A percentile compares a stretch with the other conserved stretches of the same genome.
Conservation (phyloP, 192 early-diverging fungal genomes). For the Jimgerdemannia lactiflua region DNA sequence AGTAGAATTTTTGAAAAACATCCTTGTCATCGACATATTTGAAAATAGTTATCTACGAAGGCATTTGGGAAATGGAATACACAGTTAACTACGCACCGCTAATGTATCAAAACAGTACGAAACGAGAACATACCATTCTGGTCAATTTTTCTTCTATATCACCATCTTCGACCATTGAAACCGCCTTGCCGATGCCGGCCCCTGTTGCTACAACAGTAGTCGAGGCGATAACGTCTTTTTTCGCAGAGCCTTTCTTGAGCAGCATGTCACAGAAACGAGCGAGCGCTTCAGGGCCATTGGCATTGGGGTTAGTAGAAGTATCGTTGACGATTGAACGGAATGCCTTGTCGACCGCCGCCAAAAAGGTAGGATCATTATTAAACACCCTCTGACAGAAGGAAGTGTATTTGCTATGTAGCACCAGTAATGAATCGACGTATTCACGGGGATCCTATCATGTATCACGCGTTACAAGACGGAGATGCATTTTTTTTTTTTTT, state of each 20-base stretch:
- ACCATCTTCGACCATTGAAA: slow-evolving; percentile 27
- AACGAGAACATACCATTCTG: slow-evolving; percentile 44
- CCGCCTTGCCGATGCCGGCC: slow-evolving; percentile 16
- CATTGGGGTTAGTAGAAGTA: slow-evolving; percentile 39
- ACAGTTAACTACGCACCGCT: too few relatives aligned
- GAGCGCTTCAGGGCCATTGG: slow-evolving; percentile 70
- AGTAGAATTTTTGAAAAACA: slow-evolving; percentile 90
- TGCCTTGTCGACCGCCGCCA: slow-evolving; percentile 80
- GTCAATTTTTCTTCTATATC: slow-evolving; percentile 70
- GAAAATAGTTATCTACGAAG: slow-evolving; percentile 64
- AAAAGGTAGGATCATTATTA: slow-evolving; percentile 61
- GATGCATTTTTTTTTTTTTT: too few relatives aligned
- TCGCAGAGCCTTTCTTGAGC: slow-evolving; percentile 55
- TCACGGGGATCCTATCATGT: slow-evolving; percentile 63
- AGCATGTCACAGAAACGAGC: slow-evolving; percentile 78
- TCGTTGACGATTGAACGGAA: slow-evolving; percentile 73
- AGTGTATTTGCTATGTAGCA: slow-evolving; percentile 62
- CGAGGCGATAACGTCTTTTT: slow-evolving; percentile 19
- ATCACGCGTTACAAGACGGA: slow-evolving; percentile 5
- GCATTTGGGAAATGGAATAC: background rate
- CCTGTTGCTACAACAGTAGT: background rate
- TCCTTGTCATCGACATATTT: slow-evolving; percentile 91
- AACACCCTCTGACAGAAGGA: slow-evolving; percentile 59
- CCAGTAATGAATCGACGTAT: slow-evolving; percentile 65
- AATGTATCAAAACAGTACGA: too few relatives aligned